A percentile compares a stretch with the other conserved stretches of the same genome.
These are phyloP conservation scores for Alopecurus myosuroides DNA, from an alignment of 176 grass and related monocot genomes.

Conservation along the genomic window DNA sequence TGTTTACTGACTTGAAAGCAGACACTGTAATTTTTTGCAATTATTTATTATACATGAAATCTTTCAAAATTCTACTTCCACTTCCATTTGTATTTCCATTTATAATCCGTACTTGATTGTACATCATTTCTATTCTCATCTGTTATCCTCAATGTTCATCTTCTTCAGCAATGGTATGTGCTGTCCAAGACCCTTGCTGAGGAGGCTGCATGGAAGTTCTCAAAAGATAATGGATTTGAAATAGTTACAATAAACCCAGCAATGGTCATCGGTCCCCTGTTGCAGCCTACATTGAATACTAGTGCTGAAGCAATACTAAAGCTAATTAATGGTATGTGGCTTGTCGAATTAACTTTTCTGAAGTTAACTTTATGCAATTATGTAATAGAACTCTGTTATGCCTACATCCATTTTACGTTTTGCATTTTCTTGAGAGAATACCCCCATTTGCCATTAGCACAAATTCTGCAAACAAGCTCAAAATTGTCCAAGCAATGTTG, in stretches of 20 bases:
- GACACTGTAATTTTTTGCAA: not conserved
- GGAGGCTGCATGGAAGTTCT: conserved; percentile 58
- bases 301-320: conserved; percentile 55
- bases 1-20: conserved; percentile 32
- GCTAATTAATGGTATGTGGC: conserved; percentile 45
- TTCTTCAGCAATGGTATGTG: conserved; percentile 53
- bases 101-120: not conserved
- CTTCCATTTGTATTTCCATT: not conserved
- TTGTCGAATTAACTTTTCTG: not conserved
- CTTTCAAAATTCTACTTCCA: not conserved
- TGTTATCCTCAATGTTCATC: not conserved
- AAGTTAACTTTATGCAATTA: not conserved
- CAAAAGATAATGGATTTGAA: conserved; percentile 50
- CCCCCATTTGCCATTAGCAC: not conserved
- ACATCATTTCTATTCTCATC: not conserved
- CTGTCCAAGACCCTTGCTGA: conserved; percentile 66
- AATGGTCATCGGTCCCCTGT: conserved; percentile 61
- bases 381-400: not conserved
- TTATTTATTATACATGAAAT: not conserved
- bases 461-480: not conserved
- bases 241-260: conserved; percentile 57
- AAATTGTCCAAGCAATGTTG: not conserved
- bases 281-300: conserved; percentile 63
- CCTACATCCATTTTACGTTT: not conserved
- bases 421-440: not conserved